phyloP scores from a whole-genome alignment of 495 filamentous ascomycete species.

The Neurospora sublineolata region DNA sequence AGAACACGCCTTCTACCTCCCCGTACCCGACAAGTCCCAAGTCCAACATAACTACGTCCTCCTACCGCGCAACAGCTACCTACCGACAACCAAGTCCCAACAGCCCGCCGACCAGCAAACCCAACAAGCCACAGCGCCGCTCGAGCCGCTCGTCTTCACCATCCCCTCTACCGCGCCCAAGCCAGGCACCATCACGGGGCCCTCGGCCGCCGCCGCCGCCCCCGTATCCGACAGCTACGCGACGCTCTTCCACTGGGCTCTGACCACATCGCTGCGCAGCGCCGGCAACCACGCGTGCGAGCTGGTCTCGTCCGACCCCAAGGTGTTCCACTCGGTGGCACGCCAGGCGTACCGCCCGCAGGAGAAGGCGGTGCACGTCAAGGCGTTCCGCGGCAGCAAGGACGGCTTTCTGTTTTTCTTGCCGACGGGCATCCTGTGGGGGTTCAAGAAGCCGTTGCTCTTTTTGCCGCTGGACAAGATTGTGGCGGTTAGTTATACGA shows the following conservation, averaged over 20 bases:
- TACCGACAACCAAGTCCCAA: constrained; percentile 19
- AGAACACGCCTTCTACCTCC: constrained; percentile 73
- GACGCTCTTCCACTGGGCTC: constrained; percentile 48
- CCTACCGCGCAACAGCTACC: constrained; percentile 57
- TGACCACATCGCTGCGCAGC: constrained; percentile 50
- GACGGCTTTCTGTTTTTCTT: constrained; percentile 92
- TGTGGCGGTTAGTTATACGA: constrained; percentile 76
- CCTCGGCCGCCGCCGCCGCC: constrained; percentile 31
- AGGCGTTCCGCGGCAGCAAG: constrained; percentile 85
- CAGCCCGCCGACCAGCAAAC: constrained; percentile 11
- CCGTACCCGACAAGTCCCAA: constrained; percentile 82
- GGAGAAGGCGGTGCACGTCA: constrained; percentile 86
- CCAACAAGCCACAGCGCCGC: constrained; percentile 23
- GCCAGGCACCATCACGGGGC: constrained; percentile 38
- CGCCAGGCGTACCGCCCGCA: constrained; percentile 76
- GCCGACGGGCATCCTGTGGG: constrained; percentile 76
- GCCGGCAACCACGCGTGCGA: constrained; percentile 39
- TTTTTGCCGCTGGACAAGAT: constrained; percentile 75
- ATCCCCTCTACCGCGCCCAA: constrained; percentile 64
- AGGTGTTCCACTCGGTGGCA: constrained; percentile 65
- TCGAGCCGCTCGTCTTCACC: constrained; percentile 77
- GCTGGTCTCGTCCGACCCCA: constrained; percentile 57
- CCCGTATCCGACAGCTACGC: constrained; percentile 49
- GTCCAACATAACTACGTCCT: constrained; percentile 84
- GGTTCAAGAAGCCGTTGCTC: constrained; percentile 86